phyloP scores from a whole-genome alignment of 2,329 filamentous ascomycete genomes.

The Monosporascus sp. region DNA sequence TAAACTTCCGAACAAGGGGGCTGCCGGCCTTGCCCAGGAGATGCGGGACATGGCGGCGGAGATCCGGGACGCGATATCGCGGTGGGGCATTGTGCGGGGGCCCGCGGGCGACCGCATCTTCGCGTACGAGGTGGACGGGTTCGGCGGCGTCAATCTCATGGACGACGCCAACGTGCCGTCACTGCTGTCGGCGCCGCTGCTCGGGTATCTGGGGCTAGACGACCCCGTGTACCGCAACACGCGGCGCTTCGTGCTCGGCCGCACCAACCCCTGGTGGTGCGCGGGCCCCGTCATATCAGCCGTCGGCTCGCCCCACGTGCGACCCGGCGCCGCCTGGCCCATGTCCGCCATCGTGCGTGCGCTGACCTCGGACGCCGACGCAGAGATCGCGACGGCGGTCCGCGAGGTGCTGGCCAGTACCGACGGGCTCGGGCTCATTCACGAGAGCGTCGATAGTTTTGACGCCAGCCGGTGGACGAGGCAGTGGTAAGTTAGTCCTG shows the following conservation, averaged over 20 bases:
- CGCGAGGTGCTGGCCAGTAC: slow-evolving; percentile 61
- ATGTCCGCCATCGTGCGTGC: slow-evolving; percentile 51
- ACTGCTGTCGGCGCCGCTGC: slow-evolving; percentile 59
- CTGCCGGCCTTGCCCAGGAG: slow-evolving; percentile 39
- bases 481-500: slow-evolving; percentile 33
- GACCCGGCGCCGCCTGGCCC: slow-evolving; percentile 52
- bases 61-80: slow-evolving; percentile 63
- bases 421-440: slow-evolving; percentile 68
- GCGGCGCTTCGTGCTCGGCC: slow-evolving; percentile 68
- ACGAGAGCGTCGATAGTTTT: slow-evolving; percentile 72
- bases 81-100: slow-evolving; percentile 59
- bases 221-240: slow-evolving; percentile 73
- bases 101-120: slow-evolving; percentile 49
- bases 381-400: slow-evolving; percentile 66
- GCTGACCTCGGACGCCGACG: slow-evolving; percentile 61
- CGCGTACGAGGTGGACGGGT: slow-evolving; percentile 73
- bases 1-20: slow-evolving; percentile 30
- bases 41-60: slow-evolving; percentile 56
- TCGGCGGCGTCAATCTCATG: slow-evolving; percentile 61
- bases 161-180: slow-evolving; percentile 69
- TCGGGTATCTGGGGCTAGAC: slow-evolving; percentile 53
- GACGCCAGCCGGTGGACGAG: slow-evolving; percentile 40
- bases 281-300: slow-evolving; percentile 62
- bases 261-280: slow-evolving; percentile 75
- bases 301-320: slow-evolving; percentile 66